Percentiles rank a stretch among this genome's conserved stretches.
phyloP scores from a whole-genome alignment of 2,329 filamentous ascomycete genomes.

The Nannizzia gypsea region DNA sequence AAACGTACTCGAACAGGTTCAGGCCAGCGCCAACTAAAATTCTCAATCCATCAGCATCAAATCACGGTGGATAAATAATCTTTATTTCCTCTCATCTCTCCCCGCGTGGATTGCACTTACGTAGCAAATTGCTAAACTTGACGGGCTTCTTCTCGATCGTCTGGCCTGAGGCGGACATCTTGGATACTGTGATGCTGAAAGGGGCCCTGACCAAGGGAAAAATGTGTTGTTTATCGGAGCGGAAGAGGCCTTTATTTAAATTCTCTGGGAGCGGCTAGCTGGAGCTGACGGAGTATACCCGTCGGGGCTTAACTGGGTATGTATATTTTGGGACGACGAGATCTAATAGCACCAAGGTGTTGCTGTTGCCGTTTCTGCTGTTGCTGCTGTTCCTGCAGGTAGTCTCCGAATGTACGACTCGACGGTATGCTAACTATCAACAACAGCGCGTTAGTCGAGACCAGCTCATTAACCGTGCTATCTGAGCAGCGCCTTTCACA shows the following conservation, averaged over 20 bases:
- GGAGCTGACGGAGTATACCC: background rate
- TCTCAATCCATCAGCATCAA: slow-evolving; percentile 10
- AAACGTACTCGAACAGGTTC: slow-evolving; percentile 76
- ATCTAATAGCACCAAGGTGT: background rate
- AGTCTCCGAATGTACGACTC: background rate
- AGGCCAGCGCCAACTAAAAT: slow-evolving; percentile 65
- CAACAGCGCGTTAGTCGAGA: background rate
- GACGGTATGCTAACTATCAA: background rate
- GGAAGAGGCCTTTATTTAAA: slow-evolving; percentile 1
- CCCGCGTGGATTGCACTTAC: slow-evolving; percentile 32
- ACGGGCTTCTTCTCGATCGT: slow-evolving; percentile 95
- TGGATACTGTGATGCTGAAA: slow-evolving; percentile 39
- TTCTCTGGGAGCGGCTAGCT: background rate
- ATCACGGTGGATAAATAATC: background rate
- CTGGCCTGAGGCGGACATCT: slow-evolving; percentile 29
- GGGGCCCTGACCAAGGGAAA: slow-evolving; percentile 97
- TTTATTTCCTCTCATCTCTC: background rate
- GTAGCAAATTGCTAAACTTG: slow-evolving; percentile 98
- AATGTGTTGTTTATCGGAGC: background rate
- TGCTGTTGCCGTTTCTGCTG: background rate
- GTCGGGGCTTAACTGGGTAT: background rate
- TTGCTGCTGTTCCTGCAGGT: background rate
- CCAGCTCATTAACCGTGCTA: background rate
- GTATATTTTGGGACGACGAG: background rate
- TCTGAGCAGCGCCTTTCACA: background rate